Base-by-base conservation (phyloP, 2,329 filamentous ascomycete genomes). In the Trichoderma gracile region DNA sequence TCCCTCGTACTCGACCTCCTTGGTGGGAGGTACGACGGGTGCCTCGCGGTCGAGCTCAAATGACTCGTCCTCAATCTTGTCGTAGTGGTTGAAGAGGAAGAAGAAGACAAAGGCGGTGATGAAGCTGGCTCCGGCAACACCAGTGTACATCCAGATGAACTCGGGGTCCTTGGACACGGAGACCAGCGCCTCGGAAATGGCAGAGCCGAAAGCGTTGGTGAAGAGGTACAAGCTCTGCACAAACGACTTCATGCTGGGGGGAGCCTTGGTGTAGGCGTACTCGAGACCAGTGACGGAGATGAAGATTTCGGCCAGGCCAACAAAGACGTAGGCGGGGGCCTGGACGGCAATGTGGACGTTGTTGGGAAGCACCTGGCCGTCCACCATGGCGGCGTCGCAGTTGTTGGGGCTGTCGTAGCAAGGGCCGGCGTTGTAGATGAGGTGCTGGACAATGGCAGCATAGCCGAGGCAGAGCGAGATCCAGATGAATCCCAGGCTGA, bases 191-290 rank as follows among this genome's bases (percentile, higher is more conserved):
- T 88, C 84, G 2, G 84, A 86, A 23, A 92, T 76, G 38, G 83
- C 84, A 2, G 84, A 81, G 3, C 84, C 84, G 50, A 85, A 79
- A 3, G 85, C 86, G 52, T 79, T 84, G 45, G 84, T 88, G 67
- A 88, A 79, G 64, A 87, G 78, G 70, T 84, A 88, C n/a, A 88
- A 71, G 14, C 81, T 81, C 73, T 81, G 82, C 33, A 85, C 79
- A 78, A 85, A 85, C 0, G 84, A 86, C 73, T 87, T 85, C 87
- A 91, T 90, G 73, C 81, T 85, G 47, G 83, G 82, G 2, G 89
- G 89, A 0, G 89, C 89, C 75, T 91, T 90, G 71, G 87, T 90
- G 76, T 87, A 91, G 19, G 88, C 89, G 69, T 91, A 91, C 73
- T 92, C 89, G 12, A 90, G 82, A 66, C 86, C 85, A 1, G 88